A percentile compares a stretch with the other conserved stretches of the same genome.
Conservation (phyloP, 1,284 basidiomycete species). For the Phellopilus nigrolimitatus region DNA sequence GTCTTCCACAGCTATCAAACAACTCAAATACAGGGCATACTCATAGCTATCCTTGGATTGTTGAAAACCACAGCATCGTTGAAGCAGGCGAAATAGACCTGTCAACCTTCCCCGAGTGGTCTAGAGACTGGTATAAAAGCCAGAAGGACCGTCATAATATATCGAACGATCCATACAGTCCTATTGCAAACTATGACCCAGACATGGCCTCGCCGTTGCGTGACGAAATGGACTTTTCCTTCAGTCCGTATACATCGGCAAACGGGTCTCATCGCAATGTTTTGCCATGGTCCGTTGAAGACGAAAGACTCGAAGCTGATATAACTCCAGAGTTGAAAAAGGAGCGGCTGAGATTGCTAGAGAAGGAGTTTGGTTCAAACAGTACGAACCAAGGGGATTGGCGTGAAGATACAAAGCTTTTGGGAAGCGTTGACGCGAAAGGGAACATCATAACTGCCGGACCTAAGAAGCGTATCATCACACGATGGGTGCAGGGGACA, state of each 20-base stretch:
- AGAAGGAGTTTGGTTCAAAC: slow-evolving; percentile 49
- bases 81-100: slow-evolving; percentile 40
- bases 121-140: slow-evolving; percentile 49
- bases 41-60: slow-evolving; percentile 20
- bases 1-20: neutral
- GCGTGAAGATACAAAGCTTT: slow-evolving; percentile 38
- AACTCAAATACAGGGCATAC: slow-evolving; percentile 7
- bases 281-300: slow-evolving; percentile 20
- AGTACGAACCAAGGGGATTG: slow-evolving; percentile 32
- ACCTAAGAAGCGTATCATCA: slow-evolving; percentile 50
- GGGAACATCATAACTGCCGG: slow-evolving; percentile 58
- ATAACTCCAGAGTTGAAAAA: slow-evolving; percentile 52
- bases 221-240: slow-evolving; percentile 34
- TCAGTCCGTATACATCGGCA: slow-evolving; percentile 34
- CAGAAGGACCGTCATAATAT: slow-evolving; percentile 28
- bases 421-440: slow-evolving; percentile 53
- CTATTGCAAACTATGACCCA: slow-evolving; percentile 28
- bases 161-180: slow-evolving; percentile 24
- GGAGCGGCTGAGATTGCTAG: slow-evolving; percentile 64
- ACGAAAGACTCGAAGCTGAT: slow-evolving; percentile 32
- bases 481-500: slow-evolving; percentile 45
- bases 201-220: slow-evolving; percentile 26
- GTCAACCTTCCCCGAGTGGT: slow-evolving; percentile 56
- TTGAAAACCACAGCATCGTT: slow-evolving; percentile 16
- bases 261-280: slow-evolving; percentile 32